Evolutionary conservation across 2,329 filamentous ascomycete genomes (phyloP), one percentile per base, ranked within the genome.

Genomic region (Pseudocercospora cruenta): DNA sequence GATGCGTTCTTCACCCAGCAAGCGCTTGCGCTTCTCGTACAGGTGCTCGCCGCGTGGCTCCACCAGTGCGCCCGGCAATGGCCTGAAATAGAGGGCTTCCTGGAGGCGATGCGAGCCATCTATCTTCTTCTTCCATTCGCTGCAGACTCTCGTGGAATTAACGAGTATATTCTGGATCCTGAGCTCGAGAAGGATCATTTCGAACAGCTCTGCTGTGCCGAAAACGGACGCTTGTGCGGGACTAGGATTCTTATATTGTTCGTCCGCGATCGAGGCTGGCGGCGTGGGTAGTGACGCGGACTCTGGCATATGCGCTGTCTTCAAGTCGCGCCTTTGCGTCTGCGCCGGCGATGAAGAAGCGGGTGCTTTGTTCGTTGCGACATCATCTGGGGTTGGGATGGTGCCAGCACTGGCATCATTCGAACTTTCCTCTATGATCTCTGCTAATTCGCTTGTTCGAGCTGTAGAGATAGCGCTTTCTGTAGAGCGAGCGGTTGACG

Each of bases 181-280:
- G 1, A 55, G 51, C 3, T 55, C 10, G 3, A 63, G 33, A 3
- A 68, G 36, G 24, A 71, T 69, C 6, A 24, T 26, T 16, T 75
- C 76, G 19, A 79, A 74, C 28, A 79, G 74, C 64, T 70, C 68
- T 3, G 47, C 47, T 16, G 61, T 71, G 58, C 36, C 14, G 60
- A 71, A 63, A 10, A 59, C 57, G 12, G 1, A 2, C 5, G 3
- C 10, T 43, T 31, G n/a, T 9, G 28, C 12, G 16, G 2, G 3
- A 3, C 5, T 7, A 9, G 24, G 16, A 7, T 0, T 21, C 31
- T 58, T 39, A 4, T 58, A 1, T 2, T 28, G 24, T 4, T 33
- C 31, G 7, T 33, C 19, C 1, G 57, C 24, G 2, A 22, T 39
- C 4, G 19, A 36, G 28, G 31, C 16, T 1, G n/a, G n/a, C 31